These are phyloP conservation scores for Scortechinia acanthostroma DNA, from an alignment of 2,329 filamentous ascomycete species.

Conservation along the genomic window DNA sequence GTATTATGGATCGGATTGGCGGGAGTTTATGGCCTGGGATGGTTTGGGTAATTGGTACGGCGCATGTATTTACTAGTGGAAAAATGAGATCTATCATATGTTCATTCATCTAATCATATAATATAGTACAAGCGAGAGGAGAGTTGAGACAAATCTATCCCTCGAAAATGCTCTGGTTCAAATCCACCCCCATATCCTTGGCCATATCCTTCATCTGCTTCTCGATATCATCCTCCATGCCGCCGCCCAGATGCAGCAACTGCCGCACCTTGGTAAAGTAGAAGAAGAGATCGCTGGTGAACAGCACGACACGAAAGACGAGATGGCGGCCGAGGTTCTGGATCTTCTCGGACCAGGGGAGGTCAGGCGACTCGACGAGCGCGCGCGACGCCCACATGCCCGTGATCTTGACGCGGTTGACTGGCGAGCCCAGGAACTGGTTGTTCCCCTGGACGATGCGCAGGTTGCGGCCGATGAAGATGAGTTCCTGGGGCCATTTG, in stretches of 20 bases:
- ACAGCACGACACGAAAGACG: conserved; percentile 72
- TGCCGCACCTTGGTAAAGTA: conserved; percentile 75
- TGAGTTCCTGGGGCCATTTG: conserved; percentile 64
- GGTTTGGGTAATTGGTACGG: neutral
- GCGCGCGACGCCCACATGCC: conserved; percentile 82
- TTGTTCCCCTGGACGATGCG: conserved; percentile 71
- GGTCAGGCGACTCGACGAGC: conserved; percentile 66
- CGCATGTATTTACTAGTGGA: too few relatives aligned
- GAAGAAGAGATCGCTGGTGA: conserved; percentile 74
- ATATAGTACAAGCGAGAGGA: too few relatives aligned
- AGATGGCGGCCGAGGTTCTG: conserved; percentile 70
- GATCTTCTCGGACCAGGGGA: conserved; percentile 54
- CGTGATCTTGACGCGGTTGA: conserved; percentile 87
- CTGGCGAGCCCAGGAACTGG: conserved; percentile 65
- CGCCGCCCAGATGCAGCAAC: conserved; percentile 67
- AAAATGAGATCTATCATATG: neutral
- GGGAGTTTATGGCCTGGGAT: too few relatives aligned
- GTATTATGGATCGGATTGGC: neutral
- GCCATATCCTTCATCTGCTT: conserved; percentile 79
- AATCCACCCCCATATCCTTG: conserved; percentile 82
- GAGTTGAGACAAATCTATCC: too few relatives aligned
- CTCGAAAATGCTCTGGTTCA: conserved; percentile 83
- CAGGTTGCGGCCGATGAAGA: conserved; percentile 69
- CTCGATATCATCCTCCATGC: conserved; percentile 94
- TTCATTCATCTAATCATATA: too few relatives aligned